These are phyloP conservation scores for Erythrobasidium hasegawianum DNA, from an alignment of 1,284 basidiomycete species.

Conservation along the genomic window DNA sequence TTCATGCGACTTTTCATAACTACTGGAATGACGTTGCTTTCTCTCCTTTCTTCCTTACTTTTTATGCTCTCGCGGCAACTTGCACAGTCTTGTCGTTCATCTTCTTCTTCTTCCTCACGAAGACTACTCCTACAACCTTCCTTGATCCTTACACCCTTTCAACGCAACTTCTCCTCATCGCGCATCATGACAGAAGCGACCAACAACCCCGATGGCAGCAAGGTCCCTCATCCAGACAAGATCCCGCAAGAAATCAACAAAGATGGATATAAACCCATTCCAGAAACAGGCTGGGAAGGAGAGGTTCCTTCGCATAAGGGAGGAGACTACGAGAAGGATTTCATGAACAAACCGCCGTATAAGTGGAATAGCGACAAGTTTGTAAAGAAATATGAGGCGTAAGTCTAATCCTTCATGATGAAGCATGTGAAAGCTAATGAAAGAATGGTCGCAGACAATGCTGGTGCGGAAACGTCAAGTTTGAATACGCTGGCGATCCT, in stretches of 20 bases:
- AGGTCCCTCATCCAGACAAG: conserved; percentile 20
- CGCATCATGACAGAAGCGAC: conserved; percentile 26
- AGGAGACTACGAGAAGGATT: conserved; percentile 35
- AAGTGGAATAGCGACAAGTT: conserved; percentile 34
- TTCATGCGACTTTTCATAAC: background rate
- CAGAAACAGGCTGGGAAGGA: conserved; percentile 35
- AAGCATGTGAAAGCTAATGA: background rate
- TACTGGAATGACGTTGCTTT: background rate
- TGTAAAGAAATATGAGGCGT: conserved; percentile 22
- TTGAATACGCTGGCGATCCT: conserved; percentile 32
- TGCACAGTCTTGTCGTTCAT: background rate
- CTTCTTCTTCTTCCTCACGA: background rate
- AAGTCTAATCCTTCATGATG: background rate
- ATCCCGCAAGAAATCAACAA: conserved; percentile 6
- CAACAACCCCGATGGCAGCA: conserved; percentile 18
- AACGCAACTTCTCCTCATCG: background rate
- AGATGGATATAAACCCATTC: conserved; percentile 22
- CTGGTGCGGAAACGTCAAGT: conserved; percentile 32
- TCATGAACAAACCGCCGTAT: conserved; percentile 35
- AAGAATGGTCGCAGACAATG: conserved; percentile 8
- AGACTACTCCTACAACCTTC: background rate
- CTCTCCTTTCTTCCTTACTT: background rate
- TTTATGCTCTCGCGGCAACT: background rate
- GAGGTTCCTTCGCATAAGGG: conserved; percentile 33
- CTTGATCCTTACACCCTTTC: background rate